Base-by-base conservation (phyloP, 2,329 filamentous ascomycete genomes). In the Clonostachys rhizophaga region DNA sequence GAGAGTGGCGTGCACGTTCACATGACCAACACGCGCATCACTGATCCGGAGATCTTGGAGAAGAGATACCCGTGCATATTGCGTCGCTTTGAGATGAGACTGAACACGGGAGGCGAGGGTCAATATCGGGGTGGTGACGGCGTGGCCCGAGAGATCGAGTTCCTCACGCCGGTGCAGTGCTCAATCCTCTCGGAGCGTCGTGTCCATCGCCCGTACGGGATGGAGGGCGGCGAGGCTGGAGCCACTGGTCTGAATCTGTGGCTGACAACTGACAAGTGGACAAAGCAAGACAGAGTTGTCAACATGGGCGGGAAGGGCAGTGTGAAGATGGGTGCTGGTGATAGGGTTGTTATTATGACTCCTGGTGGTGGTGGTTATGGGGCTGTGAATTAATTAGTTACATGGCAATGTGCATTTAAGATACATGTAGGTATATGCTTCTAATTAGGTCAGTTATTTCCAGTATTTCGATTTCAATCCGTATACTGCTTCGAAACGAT, bases 161-260 rank as follows among this genome's bases (percentile, higher is more conserved):
- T 62, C 5, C 52, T 59, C 0, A 50, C 57, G 2, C 59, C 58
- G 11, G 47, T 68, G 11, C 57, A 61, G 49, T 63, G 59, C 5
- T 60, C 59, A 18, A 63, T 70, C 34, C 52, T 70, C 10, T 66
- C 59, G 12, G 66, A 68, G 13, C 54, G 65, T 1, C 53, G 66
- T 1, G 62, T 64, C 5, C 60, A 61, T 44, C 49, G 53, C 3
- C 63, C 66, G 1, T 68, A 63, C 18, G 65, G 65, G 5, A 61
- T 66, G 59, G 52, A 52, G 3, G 64, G 64, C 2, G 64, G 66
- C 3, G 44, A 52, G 5, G 46, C 55, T 1, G 63, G 56, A 1
- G 44, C 46, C 40, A 54, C 47, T 13, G 65, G 60, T 3, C 43
- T 51, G 39, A 65, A 67, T 14, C 57, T 54, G 17, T 58, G 51